Conservation (phyloP, 208 protist genomes). For the Endotrypanum monterogeii region DNA sequence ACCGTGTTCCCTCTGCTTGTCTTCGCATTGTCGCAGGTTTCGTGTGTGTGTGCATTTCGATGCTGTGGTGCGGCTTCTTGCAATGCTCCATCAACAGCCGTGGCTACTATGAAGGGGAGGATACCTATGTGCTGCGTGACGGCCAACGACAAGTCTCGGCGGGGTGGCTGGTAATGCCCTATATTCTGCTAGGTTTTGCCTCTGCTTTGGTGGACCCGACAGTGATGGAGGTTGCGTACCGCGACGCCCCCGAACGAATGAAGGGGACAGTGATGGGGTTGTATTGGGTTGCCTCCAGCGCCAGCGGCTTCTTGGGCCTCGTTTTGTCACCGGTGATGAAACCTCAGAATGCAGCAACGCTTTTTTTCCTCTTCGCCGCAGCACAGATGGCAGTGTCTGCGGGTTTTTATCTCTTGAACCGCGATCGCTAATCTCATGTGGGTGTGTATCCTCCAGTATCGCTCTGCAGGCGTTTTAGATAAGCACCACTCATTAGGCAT, state of each 20-base stretch:
- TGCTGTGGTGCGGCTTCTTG: slow-evolving; percentile 61
- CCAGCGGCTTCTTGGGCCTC: slow-evolving; percentile 66
- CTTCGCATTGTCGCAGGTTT: slow-evolving; percentile 44
- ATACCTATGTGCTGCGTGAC: slow-evolving; percentile 41
- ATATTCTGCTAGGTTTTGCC: slow-evolving; percentile 60
- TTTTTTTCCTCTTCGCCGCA: slow-evolving; percentile 55
- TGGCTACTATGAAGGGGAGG: slow-evolving; percentile 42
- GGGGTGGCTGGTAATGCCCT: slow-evolving; percentile 56
- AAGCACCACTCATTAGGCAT: neutral
- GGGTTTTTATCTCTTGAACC: slow-evolving; percentile 50
- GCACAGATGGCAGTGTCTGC: slow-evolving; percentile 37
- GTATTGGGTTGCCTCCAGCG: slow-evolving; percentile 66
- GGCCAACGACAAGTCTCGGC: slow-evolving; percentile 36
- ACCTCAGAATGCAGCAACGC: slow-evolving; percentile 39
- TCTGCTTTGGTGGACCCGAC: slow-evolving; percentile 68
- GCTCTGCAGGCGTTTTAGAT: too few species aligned
- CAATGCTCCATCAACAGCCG: slow-evolving; percentile 41
- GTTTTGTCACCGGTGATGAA: slow-evolving; percentile 60
- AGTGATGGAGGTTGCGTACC: slow-evolving; percentile 70
- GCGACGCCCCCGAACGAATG: slow-evolving; percentile 54
- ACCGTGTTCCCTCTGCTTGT: slow-evolving; percentile 22
- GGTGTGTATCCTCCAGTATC: neutral
- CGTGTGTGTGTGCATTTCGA: slow-evolving; percentile 45
- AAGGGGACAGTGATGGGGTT: slow-evolving; percentile 69
- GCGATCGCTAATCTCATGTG: neutral